Base-by-base conservation (phyloP, 805 yeast species). In the Phaffomyces thermotolerans region DNA sequence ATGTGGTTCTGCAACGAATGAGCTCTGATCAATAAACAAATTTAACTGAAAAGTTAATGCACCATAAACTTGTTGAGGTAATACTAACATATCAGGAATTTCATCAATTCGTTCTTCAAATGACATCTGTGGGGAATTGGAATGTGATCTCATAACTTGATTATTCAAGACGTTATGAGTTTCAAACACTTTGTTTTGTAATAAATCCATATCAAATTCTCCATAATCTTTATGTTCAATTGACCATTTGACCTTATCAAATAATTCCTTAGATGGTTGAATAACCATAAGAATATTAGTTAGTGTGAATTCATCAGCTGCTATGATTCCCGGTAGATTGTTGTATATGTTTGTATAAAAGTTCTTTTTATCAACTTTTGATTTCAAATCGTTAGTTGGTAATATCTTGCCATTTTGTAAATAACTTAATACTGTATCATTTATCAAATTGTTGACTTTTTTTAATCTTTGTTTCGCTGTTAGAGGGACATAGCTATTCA, bases 131-230 rank as follows among this genome's bases (percentile, higher is more conserved):
- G 47, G 45, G 1, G 34, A 31, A 14, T 35, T 17, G 4, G 29
- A 22, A 10, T 39, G 20, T 6, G 51, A 40, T 4, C 24, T 27
- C 4, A 36, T 22, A 3, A 29, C 34, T 27, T 52, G 54, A 34
- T 35, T 49, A 9, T 53, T 39, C 1, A 51, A 36, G 20, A 61
- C 49, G 2, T 47, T 44, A 6, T 48, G 39, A 1, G 62, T 35
- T 23, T 59, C 49, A 44, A 67, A 56, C 30, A 66, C 57, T 37
- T 66, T 64, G 54, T 73, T 73, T 40, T 70, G 53, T 5, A 69
- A 56, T 4, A 76, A 56, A 36, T 77, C 82, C 81, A 76, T 75
- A 52, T 77, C 82, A 49, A 67, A 75, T 30, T 76, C 79, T n/a
- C 57, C 47, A 1, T 44, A 27, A 4, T 46, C 32, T 42, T 67